phyloP scores from a whole-genome alignment of 2,329 filamentous ascomycete species.

The Phialophora tarda region DNA sequence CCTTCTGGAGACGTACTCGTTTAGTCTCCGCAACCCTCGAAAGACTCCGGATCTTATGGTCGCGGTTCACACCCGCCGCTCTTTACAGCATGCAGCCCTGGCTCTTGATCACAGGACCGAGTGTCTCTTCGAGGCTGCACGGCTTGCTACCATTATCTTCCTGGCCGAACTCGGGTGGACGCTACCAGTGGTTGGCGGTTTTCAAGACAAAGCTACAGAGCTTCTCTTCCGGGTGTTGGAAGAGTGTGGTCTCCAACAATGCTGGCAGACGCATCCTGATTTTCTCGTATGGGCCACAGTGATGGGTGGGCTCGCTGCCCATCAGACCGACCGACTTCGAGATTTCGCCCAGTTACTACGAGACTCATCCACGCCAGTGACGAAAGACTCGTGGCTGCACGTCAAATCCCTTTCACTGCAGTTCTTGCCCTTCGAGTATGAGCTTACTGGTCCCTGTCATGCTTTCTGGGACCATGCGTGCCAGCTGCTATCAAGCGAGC shows the following conservation, averaged over 20 bases:
- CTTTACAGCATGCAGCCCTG: constrained; percentile 11
- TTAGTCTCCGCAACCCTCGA: constrained; percentile 12
- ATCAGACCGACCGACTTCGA: not conserved
- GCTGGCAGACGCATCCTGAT: constrained; percentile 11
- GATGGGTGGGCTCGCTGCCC: constrained; percentile 14
- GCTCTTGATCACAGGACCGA: not conserved
- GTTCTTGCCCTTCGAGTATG: constrained; percentile 16
- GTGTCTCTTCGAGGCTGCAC: constrained; percentile 11
- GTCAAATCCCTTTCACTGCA: constrained; percentile 10
- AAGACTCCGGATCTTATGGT: constrained; percentile 12
- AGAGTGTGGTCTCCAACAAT: not conserved
- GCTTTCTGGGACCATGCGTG: constrained; percentile 18
- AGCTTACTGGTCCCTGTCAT: constrained; percentile 11
- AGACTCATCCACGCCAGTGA: not conserved
- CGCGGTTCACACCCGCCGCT: constrained; percentile 13
- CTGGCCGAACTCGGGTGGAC: constrained; percentile 13
- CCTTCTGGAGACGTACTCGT: constrained; percentile 10
- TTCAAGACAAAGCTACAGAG: constrained; percentile 10
- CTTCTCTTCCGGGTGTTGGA: constrained; percentile 10
- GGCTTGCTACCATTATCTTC: constrained; percentile 13
- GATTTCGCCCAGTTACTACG: not conserved
- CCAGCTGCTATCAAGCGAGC: not conserved
- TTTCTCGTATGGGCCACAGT: constrained; percentile 16
- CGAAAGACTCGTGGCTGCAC: constrained; percentile 10
- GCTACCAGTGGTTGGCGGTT: constrained; percentile 12